Evolutionary conservation across 1,139 yeast species (phyloP), one percentile per base, ranked within the genome.

Genomic region (Blastobotrys ciferrii): DNA sequence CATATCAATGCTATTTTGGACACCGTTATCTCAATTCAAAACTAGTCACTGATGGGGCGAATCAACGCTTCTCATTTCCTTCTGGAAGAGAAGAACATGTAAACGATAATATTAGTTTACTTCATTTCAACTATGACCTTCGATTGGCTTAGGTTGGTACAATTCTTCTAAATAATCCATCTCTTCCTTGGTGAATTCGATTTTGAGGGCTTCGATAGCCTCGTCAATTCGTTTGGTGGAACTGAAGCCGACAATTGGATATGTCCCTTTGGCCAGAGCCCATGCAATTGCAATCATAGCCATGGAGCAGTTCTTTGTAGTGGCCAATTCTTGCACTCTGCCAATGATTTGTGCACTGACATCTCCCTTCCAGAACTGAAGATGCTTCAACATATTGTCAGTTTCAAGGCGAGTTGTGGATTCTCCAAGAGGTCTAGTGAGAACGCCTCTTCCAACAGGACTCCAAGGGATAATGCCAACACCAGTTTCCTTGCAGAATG

Each of bases 171-270:
- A 65, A 55, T 68, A 75, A 42, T 61, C 55, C 19, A 68, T 54
- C 38, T 80, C 83, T 19, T 76, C 76, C 2, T 68, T 70, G 4
- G 78, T 62, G 23, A 82, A 66, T 48, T 68, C 59, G 45, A 80
- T 58, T 15, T 65, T 60, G 23, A 75, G 56, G 1, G 83, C 80
- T 7, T 58, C 64, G 13, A 80, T 47, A 2, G 78, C 77, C 56
- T 81, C 85, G 28, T 77, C 78, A 19, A 82, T 73, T 53, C 86
- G 69, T 53, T 69, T 72, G 6, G 66, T 66, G 23, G 74, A 72
- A 52, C 66, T 73, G 46, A 82, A 61, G 0, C 87, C 87, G 11
- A 82, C 75, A 54, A 81, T 77, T 2, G 84, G 83, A 33, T 59
- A 49, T 7, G 68, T 59, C 4, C 83, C 84, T 59, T 80, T 80